Evolutionary conservation across 2,329 filamentous ascomycete species (phyloP).

Genomic region (Catunica adiposa): DNA sequence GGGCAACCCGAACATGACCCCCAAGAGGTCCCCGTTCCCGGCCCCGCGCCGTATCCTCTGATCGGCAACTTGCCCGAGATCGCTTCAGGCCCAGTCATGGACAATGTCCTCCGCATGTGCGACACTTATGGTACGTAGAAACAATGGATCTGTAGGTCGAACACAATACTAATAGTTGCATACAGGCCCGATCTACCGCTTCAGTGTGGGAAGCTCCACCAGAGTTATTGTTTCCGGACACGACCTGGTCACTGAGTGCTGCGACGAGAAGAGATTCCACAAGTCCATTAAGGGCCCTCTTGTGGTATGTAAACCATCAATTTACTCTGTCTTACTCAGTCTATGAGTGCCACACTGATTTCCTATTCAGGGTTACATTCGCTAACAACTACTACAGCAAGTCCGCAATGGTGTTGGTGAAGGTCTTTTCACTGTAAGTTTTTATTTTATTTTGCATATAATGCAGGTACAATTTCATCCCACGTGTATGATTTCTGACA

Average conservation of each 20-base stretch:
- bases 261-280: slow-evolving; percentile 48
- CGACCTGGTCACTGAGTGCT: slow-evolving; percentile 44
- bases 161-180: background rate
- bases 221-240: slow-evolving; percentile 36
- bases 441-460: background rate
- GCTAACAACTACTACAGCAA: slow-evolving; percentile 21
- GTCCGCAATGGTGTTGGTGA: slow-evolving; percentile 45
- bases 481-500: slow-evolving; percentile 18
- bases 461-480: background rate
- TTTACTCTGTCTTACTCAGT: background rate
- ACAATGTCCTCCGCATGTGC: slow-evolving; percentile 39
- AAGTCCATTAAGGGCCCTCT: slow-evolving; percentile 39
- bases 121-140: slow-evolving; percentile 43
- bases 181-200: slow-evolving; percentile 42
- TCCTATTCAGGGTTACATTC: background rate
- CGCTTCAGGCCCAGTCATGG: slow-evolving; percentile 37
- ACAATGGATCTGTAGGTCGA: background rate
- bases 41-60: slow-evolving; percentile 46
- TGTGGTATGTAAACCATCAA: slow-evolving; percentile 18
- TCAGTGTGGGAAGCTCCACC: slow-evolving; percentile 32
- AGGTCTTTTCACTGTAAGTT: slow-evolving; percentile 47
- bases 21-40: slow-evolving; percentile 35
- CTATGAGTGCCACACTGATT: background rate
- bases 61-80: slow-evolving; percentile 51
- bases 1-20: background rate